Conservation (phyloP, 2,329 filamentous ascomycete species). For the Diaporthe velutina region DNA sequence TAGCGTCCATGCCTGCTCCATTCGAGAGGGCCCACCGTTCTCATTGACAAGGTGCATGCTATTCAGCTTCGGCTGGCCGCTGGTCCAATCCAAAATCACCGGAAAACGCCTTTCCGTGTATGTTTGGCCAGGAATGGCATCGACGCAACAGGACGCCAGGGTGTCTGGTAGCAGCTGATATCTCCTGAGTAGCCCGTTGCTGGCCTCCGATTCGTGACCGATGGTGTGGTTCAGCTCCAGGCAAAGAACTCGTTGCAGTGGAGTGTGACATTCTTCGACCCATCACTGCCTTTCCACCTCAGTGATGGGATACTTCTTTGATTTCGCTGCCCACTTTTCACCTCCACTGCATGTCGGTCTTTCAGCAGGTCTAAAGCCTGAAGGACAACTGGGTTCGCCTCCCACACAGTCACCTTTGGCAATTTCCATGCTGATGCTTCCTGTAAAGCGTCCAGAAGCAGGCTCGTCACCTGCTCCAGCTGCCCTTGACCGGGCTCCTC, state of each 20-base stretch:
- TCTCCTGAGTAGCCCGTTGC: no score
- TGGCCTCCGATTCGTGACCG: no score
- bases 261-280: neutral
- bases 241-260: conserved; percentile 12
- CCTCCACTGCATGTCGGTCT: neutral
- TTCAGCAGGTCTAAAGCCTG: neutral
- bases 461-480: neutral
- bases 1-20: no score
- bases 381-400: neutral
- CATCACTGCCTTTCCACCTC: conserved; percentile 1
- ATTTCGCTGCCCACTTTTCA: neutral
- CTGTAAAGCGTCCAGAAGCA: neutral
- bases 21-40: no score
- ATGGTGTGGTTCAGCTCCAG: neutral
- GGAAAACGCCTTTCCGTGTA: no score
- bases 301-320: conserved; percentile 7
- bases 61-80: no score
- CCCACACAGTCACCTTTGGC: conserved; percentile 16
- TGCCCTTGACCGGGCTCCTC: neutral
- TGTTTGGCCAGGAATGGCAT: no score
- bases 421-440: neutral
- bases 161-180: neutral
- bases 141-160: no score
- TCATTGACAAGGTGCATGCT: no score
- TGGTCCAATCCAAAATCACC: no score